These are phyloP conservation scores for Carex parvula DNA, from an alignment of 176 grass and related monocot genomes.

Conservation along the genomic window DNA sequence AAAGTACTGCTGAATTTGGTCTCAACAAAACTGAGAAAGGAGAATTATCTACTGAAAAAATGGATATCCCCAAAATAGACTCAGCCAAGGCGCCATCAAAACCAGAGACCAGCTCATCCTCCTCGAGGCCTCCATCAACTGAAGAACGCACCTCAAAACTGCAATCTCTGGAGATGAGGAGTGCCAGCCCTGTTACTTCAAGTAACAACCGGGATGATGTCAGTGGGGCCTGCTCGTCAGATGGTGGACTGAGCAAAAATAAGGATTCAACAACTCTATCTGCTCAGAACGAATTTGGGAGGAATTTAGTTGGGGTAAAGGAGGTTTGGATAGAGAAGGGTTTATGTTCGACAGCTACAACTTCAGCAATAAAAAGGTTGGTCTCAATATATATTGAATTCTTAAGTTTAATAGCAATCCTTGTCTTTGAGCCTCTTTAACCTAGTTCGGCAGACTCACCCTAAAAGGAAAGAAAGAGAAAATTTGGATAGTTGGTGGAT, in stretches of 20 bases:
- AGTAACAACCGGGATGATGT: constrained; percentile 38
- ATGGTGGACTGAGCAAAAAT: constrained; percentile 40
- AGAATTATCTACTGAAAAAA: constrained; percentile 32
- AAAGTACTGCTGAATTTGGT: constrained; percentile 30
- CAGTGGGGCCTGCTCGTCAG: constrained; percentile 32
- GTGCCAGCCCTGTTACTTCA: constrained; percentile 41
- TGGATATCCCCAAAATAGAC: constrained; percentile 32
- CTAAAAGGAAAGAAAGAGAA: neutral
- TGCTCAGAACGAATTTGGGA: constrained; percentile 30
- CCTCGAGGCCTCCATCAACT: constrained; percentile 22
- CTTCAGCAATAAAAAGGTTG: constrained; percentile 35
- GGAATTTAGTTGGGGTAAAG: neutral
- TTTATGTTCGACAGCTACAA: constrained; percentile 36
- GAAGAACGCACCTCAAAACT: constrained; percentile 14
- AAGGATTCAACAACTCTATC: constrained; percentile 29
- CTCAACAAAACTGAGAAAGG: constrained; percentile 40
- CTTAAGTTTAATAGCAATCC: neutral
- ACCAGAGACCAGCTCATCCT: constrained; percentile 30
- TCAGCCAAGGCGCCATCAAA: constrained; percentile 36
- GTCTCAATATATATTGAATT: constrained; percentile 6
- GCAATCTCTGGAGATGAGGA: neutral
- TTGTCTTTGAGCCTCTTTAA: neutral
- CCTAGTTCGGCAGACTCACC: neutral
- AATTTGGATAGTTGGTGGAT: neutral
- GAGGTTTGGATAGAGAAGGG: constrained; percentile 3